A percentile compares a stretch with the other conserved stretches of the same genome.
phyloP scores from a whole-genome alignment of 371 early-diverging fungal species.

The Mortierella sp. region DNA sequence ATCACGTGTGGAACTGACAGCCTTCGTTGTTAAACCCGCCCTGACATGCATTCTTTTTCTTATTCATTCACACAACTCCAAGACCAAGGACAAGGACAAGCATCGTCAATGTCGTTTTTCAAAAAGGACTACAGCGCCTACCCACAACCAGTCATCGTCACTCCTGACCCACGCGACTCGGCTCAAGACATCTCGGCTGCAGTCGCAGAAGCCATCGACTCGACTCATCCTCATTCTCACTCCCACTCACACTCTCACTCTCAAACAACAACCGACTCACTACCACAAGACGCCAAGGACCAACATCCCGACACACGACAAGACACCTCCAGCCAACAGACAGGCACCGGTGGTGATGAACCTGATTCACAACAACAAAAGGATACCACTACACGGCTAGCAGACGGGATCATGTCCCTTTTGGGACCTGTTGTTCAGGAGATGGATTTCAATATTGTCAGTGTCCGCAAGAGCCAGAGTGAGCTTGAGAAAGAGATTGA shows the following conservation, averaged over 20 bases:
- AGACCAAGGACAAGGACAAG: background rate
- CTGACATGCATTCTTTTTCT: background rate
- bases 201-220: conserved; percentile 35
- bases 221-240: conserved; percentile 1
- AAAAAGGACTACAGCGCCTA: conserved; percentile 39
- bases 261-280: background rate
- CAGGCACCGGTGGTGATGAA: background rate
- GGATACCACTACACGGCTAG: conserved; percentile 29
- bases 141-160: conserved; percentile 55
- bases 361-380: conserved; percentile 19
- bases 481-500: conserved; percentile 73
- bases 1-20: background rate
- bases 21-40: background rate
- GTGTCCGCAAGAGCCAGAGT: conserved; percentile 67
- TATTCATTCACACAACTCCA: background rate
- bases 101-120: conserved; percentile 43
- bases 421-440: conserved; percentile 66
- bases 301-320: background rate
- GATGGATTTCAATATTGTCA: conserved; percentile 67
- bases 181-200: conserved; percentile 31
- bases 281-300: background rate
- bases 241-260: background rate
- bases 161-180: conserved; percentile 28
- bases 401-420: conserved; percentile 62
- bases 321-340: background rate